Base-by-base conservation (phyloP, 306 rosid species). In the Lagenaria siceraria region DNA sequence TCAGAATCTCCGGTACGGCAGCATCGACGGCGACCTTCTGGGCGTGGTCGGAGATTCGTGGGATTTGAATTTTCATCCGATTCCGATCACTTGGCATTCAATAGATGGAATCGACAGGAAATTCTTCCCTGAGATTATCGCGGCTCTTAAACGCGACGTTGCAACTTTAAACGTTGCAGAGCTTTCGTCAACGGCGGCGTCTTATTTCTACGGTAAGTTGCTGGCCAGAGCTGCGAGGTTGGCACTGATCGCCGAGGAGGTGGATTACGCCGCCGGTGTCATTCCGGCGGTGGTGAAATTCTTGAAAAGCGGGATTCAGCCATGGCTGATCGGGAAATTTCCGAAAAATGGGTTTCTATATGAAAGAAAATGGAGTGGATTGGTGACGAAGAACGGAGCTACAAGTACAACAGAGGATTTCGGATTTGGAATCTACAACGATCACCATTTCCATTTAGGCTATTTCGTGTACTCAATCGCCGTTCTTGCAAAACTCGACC, bases 21-120 rank as follows among this genome's bases (percentile, higher is more conserved):
- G 98, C 78, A 88, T 95, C 66, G 98, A 95, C 84, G 98, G 98
- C 7, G 96, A 92, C 1, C 96, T 95, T 79, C 86, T 92, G 77
- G 97, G 97, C 2, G 88, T 92, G 53, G 90, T 95, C 48, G 98
- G 98, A 5, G 81, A 88, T 63, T 85, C 91, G 24, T 95, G 97
- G 98, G 40, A 64, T 17, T 56, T 95, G 80, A 78, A 86, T 78
- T 55, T 86, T 1, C 84, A 88, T 36, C 88, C 90, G 9, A 79
- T 92, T 65, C 85, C 87, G 10, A 72, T 90, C 11, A 90, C 93
- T 27, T 95, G 98, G 98, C 91, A 95, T 80, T 92, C 97, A 22
- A 77, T 74, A 22, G 80, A 55, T 49, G 97, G 98, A 58, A 71
- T 95, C 0, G 79, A 76, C 24, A 83, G 80, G 31, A 86, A 82